Evolutionary conservation across 352 stramenopile species (phyloP), one percentile per base, ranked within the genome.

Genomic region (Blastocystis sp.): DNA sequence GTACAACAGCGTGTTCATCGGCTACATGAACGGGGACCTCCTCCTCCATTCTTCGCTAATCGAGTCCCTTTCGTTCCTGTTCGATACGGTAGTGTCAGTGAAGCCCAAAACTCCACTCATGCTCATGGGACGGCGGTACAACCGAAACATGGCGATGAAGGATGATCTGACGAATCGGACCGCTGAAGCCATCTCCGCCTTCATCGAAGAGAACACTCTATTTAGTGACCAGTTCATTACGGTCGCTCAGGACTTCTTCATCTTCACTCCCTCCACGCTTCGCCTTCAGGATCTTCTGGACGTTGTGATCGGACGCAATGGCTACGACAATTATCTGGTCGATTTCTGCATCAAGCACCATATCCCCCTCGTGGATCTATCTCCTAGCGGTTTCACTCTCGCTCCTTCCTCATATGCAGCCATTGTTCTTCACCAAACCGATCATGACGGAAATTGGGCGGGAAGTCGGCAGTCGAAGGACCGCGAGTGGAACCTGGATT

Each of bases 161-260:
- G 64, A 43, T n/a, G 64, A 74, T 52, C 41, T 34, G 7, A 19
- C 64, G 5, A 1, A 43, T 5, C 45, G 17, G 7, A 52, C 1
- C 34, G 1, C 62, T 23, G 21, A 23, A 5, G 34, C 21, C 3
- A n/a, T 74, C 41, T 19, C 40, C 64, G 17, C 23, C 0, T 21
- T 74, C 28, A 52, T 74, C 7, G 64, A 74, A n/a, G 3, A 11
- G n/a, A 19, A 74, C 17, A 74, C 41, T 9, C 23, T 11, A 11
- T 74, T 74, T 38, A 74, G 64, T 28, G 64, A 74, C 34, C 34
- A 52, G 28, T 74, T 74, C 64, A 74, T 74, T 28, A 52, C 64
- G 64, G 64, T 74, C 7, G 64, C 64, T 1, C 34, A 45, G 38
- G 48, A 56, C 48, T 56, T 56, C 0, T 56, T 56, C 48, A 14